Percentiles rank a stretch among this genome's conserved stretches.
Conservation (phyloP, 148 eudicot species). For the Oxyria digyna region DNA sequence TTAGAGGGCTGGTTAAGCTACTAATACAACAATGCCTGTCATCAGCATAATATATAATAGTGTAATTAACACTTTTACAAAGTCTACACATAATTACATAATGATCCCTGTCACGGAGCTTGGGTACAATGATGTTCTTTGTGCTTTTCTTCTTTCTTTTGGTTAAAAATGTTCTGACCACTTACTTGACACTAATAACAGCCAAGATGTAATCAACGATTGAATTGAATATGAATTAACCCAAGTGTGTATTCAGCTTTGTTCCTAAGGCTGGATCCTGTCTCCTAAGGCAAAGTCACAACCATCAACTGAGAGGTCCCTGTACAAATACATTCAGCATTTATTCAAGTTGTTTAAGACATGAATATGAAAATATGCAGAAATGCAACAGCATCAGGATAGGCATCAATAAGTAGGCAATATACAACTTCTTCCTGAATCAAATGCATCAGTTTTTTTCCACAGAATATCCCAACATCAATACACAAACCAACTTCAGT, state of each 20-base stretch:
- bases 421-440: neutral
- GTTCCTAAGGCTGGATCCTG: slow-evolving; percentile 17
- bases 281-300: slow-evolving; percentile 29
- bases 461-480: neutral
- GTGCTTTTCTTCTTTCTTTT: neutral
- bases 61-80: neutral
- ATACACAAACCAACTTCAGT: neutral
- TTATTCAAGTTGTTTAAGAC: neutral
- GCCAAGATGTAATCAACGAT: neutral
- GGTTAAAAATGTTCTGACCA: neutral
- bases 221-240: neutral
- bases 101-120: neutral
- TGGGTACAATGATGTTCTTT: neutral
- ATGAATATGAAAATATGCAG: neutral
- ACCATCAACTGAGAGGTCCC: slow-evolving; percentile 11
- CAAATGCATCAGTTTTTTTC: neutral
- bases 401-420: neutral
- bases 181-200: slow-evolving; percentile 5
- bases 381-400: neutral
- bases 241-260: slow-evolving; percentile 10
- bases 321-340: neutral
- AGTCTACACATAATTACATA: neutral
- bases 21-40: neutral
- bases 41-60: neutral
- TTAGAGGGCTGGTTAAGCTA: neutral